Percentiles rank a stretch among this genome's conserved stretches.
phyloP scores from a whole-genome alignment of 257 asterid species.

The Cruciata laevipes region DNA sequence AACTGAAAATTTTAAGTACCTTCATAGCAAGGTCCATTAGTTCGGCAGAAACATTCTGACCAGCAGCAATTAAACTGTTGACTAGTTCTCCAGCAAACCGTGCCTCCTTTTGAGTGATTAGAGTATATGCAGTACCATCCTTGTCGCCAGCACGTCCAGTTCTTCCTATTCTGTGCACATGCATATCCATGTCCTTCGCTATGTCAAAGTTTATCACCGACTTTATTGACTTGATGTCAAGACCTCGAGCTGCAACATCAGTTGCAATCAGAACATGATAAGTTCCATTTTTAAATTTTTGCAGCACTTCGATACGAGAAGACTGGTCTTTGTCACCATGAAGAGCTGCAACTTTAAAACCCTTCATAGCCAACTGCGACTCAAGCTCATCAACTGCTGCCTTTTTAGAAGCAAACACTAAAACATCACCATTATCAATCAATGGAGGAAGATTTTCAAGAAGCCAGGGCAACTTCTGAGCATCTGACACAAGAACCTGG shows the following conservation, averaged over 20 bases:
- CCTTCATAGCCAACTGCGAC: constrained; percentile 54
- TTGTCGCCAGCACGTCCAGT: constrained; percentile 99
- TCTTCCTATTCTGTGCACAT: constrained; percentile 97
- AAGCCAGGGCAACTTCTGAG: constrained; percentile 89
- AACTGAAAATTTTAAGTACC: constrained; percentile 35
- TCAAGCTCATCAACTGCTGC: constrained; percentile 85
- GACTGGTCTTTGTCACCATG: constrained; percentile 99
- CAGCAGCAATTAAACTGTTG: constrained; percentile 94
- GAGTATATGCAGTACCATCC: constrained; percentile 96
- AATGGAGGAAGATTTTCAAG: constrained; percentile 80
- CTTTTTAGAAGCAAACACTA: constrained; percentile 91
- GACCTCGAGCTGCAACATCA: constrained; percentile 99
- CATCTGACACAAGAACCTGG: constrained; percentile 68
- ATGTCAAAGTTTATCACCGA: constrained; percentile 91
- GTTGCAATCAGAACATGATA: constrained; percentile 95
- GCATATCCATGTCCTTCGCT: constrained; percentile 99
- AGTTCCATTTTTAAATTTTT: constrained; percentile 78
- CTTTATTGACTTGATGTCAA: constrained; percentile 94
- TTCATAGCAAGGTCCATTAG: constrained; percentile 99
- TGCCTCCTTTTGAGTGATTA: constrained; percentile 86
- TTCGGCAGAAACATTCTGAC: constrained; percentile 75
- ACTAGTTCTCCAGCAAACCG: constrained; percentile 94
- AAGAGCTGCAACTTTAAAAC: constrained; percentile 88
- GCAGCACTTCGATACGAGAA: constrained; percentile 89
- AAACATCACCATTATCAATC: constrained; percentile 90